Base-by-base conservation (phyloP, 1,284 basidiomycete genomes). In the Cryptococcus sp. region DNA sequence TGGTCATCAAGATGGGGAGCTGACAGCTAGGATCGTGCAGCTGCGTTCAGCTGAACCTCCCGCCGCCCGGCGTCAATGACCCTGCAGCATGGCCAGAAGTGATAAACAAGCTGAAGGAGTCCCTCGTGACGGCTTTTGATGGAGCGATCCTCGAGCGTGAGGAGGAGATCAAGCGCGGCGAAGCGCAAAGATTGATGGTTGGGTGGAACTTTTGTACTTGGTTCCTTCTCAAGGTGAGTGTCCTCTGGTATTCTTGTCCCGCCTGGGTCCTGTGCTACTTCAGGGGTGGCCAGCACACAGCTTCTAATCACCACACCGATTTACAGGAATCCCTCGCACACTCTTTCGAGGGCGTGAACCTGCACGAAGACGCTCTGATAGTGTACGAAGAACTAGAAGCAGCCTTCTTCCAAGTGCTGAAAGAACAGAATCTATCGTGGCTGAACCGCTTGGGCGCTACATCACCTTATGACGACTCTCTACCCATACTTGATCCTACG, bases 201-300 rank as follows among this genome's bases (percentile, higher is more conserved):
- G 93, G 93, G 2, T 97, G 94, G 94, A 94, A 96, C 74, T 97
- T 95, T 72, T 93, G 92, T 75, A 93, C 89, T 0, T 98, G 94
- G 82, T 96, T 97, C 77, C 86, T 93, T 40, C 81, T 94, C 27
- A 97, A 97, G 85, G 93, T 91, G 35, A 35, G 76, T 59, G 25
- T 17, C 15, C n/a, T 1, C 5, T 4, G 5, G 22, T 5, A 13
- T 25, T 16, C 40, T 25, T 25, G 25, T 25, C 25, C 6, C 3
- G 25, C 30, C 8, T 35, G 30, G 30, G 10, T 5, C 30, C 3
- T 35, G 30, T 35, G 13, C 10, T 8, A 5, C 30, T 35, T 35
- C 10, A 3, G 4, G 13, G 30, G 13, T 8, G 13, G 2, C 8
- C 5, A 10, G 30, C 30, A 5, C 10, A 35, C 30, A 35, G 30